Base-by-base conservation (phyloP, 352 stramenopile genomes). In the Pilasporangium apinafurcum region DNA sequence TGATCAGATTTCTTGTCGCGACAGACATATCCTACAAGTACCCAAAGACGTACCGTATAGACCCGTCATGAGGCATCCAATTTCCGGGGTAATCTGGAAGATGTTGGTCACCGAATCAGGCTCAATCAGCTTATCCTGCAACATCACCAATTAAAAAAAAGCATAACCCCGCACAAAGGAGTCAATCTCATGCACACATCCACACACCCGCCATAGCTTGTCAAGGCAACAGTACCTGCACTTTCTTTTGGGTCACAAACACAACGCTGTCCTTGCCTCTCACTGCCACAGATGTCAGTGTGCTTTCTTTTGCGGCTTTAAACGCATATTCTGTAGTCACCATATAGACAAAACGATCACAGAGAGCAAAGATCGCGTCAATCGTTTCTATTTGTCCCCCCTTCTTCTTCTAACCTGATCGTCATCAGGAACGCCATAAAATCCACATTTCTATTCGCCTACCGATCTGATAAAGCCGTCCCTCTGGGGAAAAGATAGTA, bases 211-310 rank as follows among this genome's bases (percentile, higher is more conserved):
- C 30, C 1, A 12, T 24, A 9, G 45, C 26, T 17, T n/a, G n/a
- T n/a, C 26, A 5, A 22, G 16, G 21, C 12, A 37, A 32, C 16
- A 53, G 30, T 52, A 94, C 95, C 59, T 96, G 88, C 26, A 99
- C 95, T 68, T 99, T 99, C 67, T 98, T 98, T 70, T 99, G 96
- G 0, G 97, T 99, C 27, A 99, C 95, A 29, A 99, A 91, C 14
- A 95, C 94, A 20, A 63, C 77, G 50, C 81, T 95, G 54, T 98
- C 91, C 51, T 84, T 88, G 20, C 96, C 96, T 24, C 96, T 82
- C 22, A 99, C 84, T 20, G 94, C 96, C 16, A 99, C 91, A 0
- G 94, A 98, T 32, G 97, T 99, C 24, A 98, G 68, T 20, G 92
- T 96, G 48, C 72, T 83, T 48, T 86, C 80, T 49, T 95, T 90